Conservation (phyloP, 768 basidiomycete genomes). For the Arthromyces matolae region DNA sequence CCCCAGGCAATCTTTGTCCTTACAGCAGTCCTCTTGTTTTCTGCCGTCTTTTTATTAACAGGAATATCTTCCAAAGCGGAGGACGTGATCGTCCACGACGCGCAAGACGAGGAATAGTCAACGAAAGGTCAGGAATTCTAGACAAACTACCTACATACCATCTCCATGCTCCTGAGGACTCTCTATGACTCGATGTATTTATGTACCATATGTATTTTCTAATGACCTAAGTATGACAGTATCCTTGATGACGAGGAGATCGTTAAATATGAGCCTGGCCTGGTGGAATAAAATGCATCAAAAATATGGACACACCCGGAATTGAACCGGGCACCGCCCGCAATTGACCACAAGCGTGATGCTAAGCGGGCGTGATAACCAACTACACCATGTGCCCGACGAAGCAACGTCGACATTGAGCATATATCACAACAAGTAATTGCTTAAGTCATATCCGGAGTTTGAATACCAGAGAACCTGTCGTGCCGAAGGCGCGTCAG, state of each 20-base stretch:
- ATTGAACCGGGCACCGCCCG: constrained; percentile 17
- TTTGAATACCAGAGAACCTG: too few species aligned
- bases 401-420: too few species aligned
- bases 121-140: too few species aligned
- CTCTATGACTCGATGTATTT: too few species aligned
- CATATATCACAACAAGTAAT: too few species aligned
- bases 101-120: constrained; percentile 7
- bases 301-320: constrained; percentile 14
- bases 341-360: neutral
- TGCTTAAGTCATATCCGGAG: too few species aligned
- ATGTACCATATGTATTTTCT: too few species aligned
- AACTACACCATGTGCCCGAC: constrained; percentile 18
- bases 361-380: constrained; percentile 18
- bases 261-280: too few species aligned
- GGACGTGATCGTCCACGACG: constrained; percentile 12
- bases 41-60: constrained; percentile 44
- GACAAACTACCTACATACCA: neutral
- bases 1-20: constrained; percentile 68
- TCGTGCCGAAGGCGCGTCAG: too few species aligned
- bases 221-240: too few species aligned
- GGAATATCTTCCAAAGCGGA: constrained; percentile 27
- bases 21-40: constrained; percentile 51
- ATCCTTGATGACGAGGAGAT: neutral
- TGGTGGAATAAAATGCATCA: neutral
- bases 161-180: neutral